Conservation (phyloP, 2,329 filamentous ascomycete species). For the Triangularia verruculosa region DNA sequence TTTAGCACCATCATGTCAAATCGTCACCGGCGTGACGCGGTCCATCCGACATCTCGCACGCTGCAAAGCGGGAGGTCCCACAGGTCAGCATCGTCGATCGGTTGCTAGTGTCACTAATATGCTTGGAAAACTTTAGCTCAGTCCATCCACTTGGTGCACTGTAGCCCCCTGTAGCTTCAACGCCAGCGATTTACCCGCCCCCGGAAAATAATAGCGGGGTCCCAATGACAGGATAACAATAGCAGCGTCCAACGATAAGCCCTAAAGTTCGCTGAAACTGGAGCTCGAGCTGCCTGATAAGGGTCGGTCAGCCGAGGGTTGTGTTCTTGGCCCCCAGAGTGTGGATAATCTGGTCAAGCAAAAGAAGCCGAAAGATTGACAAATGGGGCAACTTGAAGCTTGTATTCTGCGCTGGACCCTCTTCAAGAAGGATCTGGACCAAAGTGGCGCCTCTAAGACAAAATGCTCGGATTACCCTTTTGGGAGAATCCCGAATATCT, state of each 20-base stretch:
- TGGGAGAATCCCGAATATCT: not conserved
- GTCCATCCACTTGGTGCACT: not conserved
- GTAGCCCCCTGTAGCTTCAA: not conserved
- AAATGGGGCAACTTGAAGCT: not conserved
- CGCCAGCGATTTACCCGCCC: not conserved
- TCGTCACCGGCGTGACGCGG: not conserved
- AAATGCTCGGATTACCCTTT: constrained; percentile 11
- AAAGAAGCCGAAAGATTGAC: not conserved
- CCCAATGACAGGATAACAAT: not conserved
- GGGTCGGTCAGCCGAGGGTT: not conserved
- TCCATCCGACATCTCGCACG: not conserved
- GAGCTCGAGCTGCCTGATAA: not conserved
- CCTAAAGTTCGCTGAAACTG: not conserved
- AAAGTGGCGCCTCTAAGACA: not conserved
- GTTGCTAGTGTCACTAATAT: too few relatives aligned
- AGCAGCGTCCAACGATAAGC: not conserved
- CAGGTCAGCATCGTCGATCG: not conserved
- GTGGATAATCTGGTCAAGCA: not conserved
- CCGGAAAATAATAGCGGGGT: not conserved
- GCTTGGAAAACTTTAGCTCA: not conserved
- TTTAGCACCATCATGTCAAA: not conserved
- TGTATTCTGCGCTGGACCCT: not conserved
- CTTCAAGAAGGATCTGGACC: not conserved
- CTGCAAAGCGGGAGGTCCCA: not conserved
- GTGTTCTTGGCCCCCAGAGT: not conserved